Evolutionary conservation across 2,329 filamentous ascomycete genomes (phyloP), one percentile per base, ranked within the genome.

Genomic region (Trichoderma koningii): DNA sequence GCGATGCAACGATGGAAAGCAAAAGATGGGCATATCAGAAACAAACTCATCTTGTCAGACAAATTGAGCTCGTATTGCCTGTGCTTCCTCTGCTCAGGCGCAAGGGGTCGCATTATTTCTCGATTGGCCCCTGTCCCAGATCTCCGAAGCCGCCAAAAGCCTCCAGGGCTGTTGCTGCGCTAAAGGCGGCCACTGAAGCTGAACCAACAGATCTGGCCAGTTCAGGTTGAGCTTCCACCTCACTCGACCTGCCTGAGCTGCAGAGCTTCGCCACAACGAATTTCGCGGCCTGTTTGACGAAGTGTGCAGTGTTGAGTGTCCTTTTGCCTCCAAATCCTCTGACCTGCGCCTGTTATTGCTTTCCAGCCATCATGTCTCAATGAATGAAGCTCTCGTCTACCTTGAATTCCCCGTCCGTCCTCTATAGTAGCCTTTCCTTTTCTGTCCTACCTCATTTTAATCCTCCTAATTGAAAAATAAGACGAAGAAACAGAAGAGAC

Each of bases 221-320:
- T 64, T 64, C 34, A 64, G 52, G 61, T 64, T 56, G 45, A 64
- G 52, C 52, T 45, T 56, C 51, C 61, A 41, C 51, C 26, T 34
- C 34, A 34, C 30, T 34, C 30, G 30, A 38, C 3, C 34, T 0
- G 7, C 7, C 30, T 30, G 34, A 38, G 34, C 34, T 38, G 34
- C 34, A 38, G 34, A 50, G 50, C 63, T 70, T 66, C 68, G 70
- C 70, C 70, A 69, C 70, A 53, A 34, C 57, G 65, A 51, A 50
- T 66, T 63, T 70, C 69, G 69, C 68, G 69, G 68, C 68, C 69
- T 42, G 10, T 21, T 62, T 61, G 56, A 44, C 55, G 28, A 64
- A 51, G 30, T 53, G 9, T 65, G 28, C 56, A 14, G 34, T 28
- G 34, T 51, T 14, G 19, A 19, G 26, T 9, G 50, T 34, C 28